Evolutionary conservation across 2,329 filamentous ascomycete genomes (phyloP), one percentile per base, ranked within the genome.

Genomic region (Botrytis medusae): DNA sequence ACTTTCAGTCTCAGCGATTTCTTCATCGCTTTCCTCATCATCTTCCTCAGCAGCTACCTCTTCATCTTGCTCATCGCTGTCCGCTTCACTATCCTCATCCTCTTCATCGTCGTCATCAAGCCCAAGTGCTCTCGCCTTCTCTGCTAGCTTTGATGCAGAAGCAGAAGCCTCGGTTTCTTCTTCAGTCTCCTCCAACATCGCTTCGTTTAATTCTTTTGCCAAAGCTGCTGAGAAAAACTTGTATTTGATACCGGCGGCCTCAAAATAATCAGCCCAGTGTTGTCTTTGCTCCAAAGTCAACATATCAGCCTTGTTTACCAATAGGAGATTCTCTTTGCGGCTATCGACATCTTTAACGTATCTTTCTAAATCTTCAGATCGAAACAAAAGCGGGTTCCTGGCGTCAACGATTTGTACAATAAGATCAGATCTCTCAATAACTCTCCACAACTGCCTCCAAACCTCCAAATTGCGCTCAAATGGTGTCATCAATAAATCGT

Each of bases 301-400:
- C 96, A 99, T 98, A 84, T 99, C 96, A 63, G 96, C 95, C 86
- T 99, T 99, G 87, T 99, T 99, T 80, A 99, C 95, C 72, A 99
- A 86, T 72, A 99, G 83, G 80, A 99, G 81, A 82, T 98, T 99
- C 81, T 94, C 89, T 86, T 99, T 98, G 81, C 90, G 91, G 2
- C 90, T 84, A 79, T 97, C 92, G 40, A 98, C 92, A 78, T 97
- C 94, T 84, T 97, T 97, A 79, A 99, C 96, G 78, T 99, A 99
- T 77, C 86, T 87, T 81, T 98, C 96, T 75, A 99, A 84, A 85
- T 99, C 96, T 78, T 97, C 95, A 8, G 93, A 97, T 73, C 97
- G 90, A 84, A 98, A 99, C 78, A 98, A 88, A 29, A 99, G 86
- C 3, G 96, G 96, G 82, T 98, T 98, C 80, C 96, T 88, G 14